Evolutionary conservation across 805 yeast genomes (phyloP), one percentile per base, ranked within the genome.

Genomic region (Candida arabinofermentans): DNA sequence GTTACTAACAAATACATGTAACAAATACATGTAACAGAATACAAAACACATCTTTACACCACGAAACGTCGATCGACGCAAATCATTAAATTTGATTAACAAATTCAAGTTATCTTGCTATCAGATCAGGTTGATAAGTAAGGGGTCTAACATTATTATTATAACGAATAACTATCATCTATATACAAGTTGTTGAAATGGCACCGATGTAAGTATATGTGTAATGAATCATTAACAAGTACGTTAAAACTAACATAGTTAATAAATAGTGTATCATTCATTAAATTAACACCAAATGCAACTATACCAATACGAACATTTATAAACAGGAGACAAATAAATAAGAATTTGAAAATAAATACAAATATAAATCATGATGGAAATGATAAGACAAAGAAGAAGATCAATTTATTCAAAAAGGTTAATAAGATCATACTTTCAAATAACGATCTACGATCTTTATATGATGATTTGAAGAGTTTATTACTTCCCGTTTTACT

Each of bases 191-290:
- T 8, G 4, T 13, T 12, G 23, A 12, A 13, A 47, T 55, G 59
- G 53, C 59, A 16, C 59, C 59, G 34, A 48, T 46, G 59, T 55
- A 48, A 24, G 59, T 55, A n/a, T n/a, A n/a, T n/a, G n/a, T n/a
- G n/a, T n/a, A n/a, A n/a, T n/a, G n/a, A n/a, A n/a, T n/a, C n/a
- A n/a, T n/a, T n/a, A 21, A 23, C 8, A 3, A 13, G 12, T 14
- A 13, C 12, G 16, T 9, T n/a, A 19, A 17, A 34, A 14, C 5
- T 8, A 34, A 16, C 24, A 6, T 16, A 10, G 10, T 18, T 12
- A 21, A 14, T 16, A 8, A 23, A 17, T 12, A 54, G 61, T 16
- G 54, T 55, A 5, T 49, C 62, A 22, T 55, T 54, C 42, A 40
- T 57, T n/a, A 38, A 34, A 14, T 27, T 57, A 9, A 42, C 49